Evolutionary conservation across 1,284 basidiomycete species (phyloP).

Genomic region (Ceratobasidium sp.): DNA sequence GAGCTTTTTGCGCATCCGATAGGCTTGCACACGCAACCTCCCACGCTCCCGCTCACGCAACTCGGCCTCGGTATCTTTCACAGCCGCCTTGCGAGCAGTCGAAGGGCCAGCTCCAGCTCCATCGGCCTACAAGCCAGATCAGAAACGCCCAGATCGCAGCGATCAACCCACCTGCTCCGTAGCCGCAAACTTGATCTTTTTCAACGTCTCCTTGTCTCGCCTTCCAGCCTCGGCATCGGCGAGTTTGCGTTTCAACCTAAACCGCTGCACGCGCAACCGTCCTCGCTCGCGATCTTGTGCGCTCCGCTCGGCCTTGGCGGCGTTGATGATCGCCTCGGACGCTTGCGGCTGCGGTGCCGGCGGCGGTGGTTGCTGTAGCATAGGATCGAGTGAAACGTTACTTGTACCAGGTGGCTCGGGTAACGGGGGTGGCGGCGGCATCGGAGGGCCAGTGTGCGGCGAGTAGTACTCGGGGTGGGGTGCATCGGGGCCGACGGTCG

Average conservation of each 20-base stretch:
- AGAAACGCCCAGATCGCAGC: background rate
- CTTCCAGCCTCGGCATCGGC: constrained; percentile 33
- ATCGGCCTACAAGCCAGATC: background rate
- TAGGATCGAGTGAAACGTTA: constrained; percentile 36
- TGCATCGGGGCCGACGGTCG: constrained; percentile 12
- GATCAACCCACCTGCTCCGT: background rate
- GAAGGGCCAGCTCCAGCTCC: constrained; percentile 17
- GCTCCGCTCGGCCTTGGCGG: constrained; percentile 35
- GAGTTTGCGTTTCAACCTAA: constrained; percentile 32
- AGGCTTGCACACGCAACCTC: constrained; percentile 30
- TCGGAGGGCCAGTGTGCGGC: constrained; percentile 3
- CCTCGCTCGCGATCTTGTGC: constrained; percentile 36
- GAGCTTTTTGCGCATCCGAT: constrained; percentile 36
- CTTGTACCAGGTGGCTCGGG: constrained; percentile 35
- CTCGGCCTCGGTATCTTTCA: constrained; percentile 31
- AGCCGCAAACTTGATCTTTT: constrained; percentile 27
- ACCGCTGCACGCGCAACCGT: constrained; percentile 31
- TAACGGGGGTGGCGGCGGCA: constrained; percentile 33
- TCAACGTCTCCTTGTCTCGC: constrained; percentile 34
- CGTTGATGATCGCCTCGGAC: constrained; percentile 32
- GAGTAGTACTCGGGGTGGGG: constrained; percentile 23
- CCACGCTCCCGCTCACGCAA: constrained; percentile 34
- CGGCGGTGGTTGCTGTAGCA: constrained; percentile 26
- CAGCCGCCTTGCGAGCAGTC: background rate
- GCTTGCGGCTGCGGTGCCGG: background rate